These are phyloP conservation scores for Escovopsis sp. DNA, from an alignment of 2,329 filamentous ascomycete genomes.

Conservation along the genomic window DNA sequence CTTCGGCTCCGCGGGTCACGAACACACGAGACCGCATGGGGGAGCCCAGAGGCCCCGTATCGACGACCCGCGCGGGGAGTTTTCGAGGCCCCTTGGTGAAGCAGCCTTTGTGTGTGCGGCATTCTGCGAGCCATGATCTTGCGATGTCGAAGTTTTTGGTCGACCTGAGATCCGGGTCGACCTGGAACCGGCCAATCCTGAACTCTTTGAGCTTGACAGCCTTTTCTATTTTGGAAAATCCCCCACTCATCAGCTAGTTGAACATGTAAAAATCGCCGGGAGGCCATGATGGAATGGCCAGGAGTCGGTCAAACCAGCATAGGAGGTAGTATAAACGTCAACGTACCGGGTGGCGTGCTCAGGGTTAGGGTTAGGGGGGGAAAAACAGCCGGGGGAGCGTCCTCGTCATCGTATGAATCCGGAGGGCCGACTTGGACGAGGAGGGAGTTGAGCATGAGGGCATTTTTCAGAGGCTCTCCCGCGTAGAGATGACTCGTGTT, in stretches of 20 bases:
- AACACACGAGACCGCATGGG: background rate
- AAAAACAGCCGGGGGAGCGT: background rate
- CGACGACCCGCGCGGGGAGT: constrained; percentile 2
- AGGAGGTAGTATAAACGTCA: background rate
- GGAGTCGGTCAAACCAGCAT: too few relatives aligned
- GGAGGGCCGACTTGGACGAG: background rate
- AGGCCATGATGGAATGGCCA: too few relatives aligned
- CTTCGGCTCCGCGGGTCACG: background rate
- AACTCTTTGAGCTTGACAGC: background rate
- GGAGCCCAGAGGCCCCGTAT: background rate
- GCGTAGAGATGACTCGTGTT: background rate
- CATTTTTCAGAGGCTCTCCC: background rate
- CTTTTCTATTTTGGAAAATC: background rate
- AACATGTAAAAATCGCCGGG: too few relatives aligned
- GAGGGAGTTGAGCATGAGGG: background rate
- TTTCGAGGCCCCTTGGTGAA: background rate
- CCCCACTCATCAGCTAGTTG: too few relatives aligned
- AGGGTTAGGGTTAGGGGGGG: background rate
- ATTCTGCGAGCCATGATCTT: background rate
- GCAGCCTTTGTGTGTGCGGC: background rate
- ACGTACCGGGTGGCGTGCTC: background rate
- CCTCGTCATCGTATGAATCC: background rate
- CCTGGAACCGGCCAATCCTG: background rate
- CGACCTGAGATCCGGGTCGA: background rate
- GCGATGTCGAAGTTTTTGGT: constrained; percentile 1